Percentiles rank a stretch among this genome's conserved stretches.
Evolutionary conservation across 2,329 filamentous ascomycete species (phyloP).

Genomic region (Aspergillus candidus): DNA sequence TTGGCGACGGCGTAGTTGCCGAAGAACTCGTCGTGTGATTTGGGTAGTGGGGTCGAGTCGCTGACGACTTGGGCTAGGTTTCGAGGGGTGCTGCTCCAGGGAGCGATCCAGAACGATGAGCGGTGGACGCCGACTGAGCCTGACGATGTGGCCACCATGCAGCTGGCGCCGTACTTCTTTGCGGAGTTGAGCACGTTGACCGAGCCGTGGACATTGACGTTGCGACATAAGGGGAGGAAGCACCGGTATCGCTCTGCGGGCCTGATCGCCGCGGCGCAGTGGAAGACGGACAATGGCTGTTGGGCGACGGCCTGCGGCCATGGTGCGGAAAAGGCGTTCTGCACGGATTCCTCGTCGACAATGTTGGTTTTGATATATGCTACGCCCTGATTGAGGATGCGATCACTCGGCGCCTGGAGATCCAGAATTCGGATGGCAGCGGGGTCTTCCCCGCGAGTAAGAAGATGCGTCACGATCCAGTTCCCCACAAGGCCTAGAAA

Average conservation of each 20-base stretch:
- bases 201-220: conserved; percentile 49
- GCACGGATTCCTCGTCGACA: conserved; percentile 40
- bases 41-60: conserved; percentile 38
- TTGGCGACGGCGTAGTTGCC: conserved; percentile 49
- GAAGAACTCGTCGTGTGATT: conserved; percentile 41
- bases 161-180: conserved; percentile 41
- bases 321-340: conserved; percentile 42
- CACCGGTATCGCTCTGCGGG: conserved; percentile 44
- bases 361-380: conserved; percentile 48
- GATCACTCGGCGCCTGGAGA: conserved; percentile 40
- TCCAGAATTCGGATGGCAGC: conserved; percentile 51
- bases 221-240: conserved; percentile 42
- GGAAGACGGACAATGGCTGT: conserved; percentile 52
- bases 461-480: conserved; percentile 49
- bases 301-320: conserved; percentile 41
- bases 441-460: conserved; percentile 48
- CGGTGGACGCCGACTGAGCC: conserved; percentile 42
- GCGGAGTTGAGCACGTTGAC: conserved; percentile 46
- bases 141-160: conserved; percentile 52
- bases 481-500: conserved; percentile 49
- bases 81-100: conserved; percentile 39
- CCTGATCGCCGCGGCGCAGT: conserved; percentile 52
- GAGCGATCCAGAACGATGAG: conserved; percentile 40
- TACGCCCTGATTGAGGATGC: conserved; percentile 41
- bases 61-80: conserved; percentile 43